These are phyloP conservation scores for Zelopaecilomyces penicillatus DNA, from an alignment of 2,329 filamentous ascomycete genomes.

Conservation along the genomic window DNA sequence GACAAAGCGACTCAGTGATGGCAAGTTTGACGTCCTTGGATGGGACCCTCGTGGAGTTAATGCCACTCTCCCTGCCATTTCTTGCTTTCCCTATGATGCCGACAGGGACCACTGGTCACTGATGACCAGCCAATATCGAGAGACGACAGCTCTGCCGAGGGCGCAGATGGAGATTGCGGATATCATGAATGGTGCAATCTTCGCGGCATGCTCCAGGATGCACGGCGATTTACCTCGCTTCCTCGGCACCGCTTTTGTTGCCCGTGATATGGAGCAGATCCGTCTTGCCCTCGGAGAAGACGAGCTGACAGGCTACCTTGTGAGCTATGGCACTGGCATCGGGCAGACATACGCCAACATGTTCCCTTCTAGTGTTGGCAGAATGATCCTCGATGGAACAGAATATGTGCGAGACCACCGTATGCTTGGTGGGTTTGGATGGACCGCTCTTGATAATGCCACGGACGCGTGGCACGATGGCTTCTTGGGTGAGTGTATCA, in stretches of 20 bases:
- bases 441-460: constrained; percentile 38
- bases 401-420: constrained; percentile 40
- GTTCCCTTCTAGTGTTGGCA: constrained; percentile 40
- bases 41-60: constrained; percentile 49
- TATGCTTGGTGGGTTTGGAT: constrained; percentile 37
- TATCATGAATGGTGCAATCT: constrained; percentile 36
- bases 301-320: constrained; percentile 39
- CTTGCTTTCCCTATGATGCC: constrained; percentile 38
- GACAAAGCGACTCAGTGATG: constrained; percentile 33
- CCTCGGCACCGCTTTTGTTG: constrained; percentile 37
- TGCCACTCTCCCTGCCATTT: constrained; percentile 32
- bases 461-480: constrained; percentile 42
- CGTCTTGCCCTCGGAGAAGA: constrained; percentile 36
- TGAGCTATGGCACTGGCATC: constrained; percentile 45
- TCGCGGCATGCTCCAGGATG: constrained; percentile 33
- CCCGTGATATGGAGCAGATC: constrained; percentile 41
- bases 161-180: constrained; percentile 35
- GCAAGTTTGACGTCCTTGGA: constrained; percentile 39
- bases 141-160: constrained; percentile 24
- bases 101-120: constrained; percentile 39
- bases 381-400: constrained; percentile 41
- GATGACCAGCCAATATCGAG: constrained; percentile 29
- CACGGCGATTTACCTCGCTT: constrained; percentile 39
- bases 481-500: constrained; percentile 41
- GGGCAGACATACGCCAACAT: constrained; percentile 43